Conservation (phyloP, 306 rosid species). For the Dalbergia cochinchinensis region DNA sequence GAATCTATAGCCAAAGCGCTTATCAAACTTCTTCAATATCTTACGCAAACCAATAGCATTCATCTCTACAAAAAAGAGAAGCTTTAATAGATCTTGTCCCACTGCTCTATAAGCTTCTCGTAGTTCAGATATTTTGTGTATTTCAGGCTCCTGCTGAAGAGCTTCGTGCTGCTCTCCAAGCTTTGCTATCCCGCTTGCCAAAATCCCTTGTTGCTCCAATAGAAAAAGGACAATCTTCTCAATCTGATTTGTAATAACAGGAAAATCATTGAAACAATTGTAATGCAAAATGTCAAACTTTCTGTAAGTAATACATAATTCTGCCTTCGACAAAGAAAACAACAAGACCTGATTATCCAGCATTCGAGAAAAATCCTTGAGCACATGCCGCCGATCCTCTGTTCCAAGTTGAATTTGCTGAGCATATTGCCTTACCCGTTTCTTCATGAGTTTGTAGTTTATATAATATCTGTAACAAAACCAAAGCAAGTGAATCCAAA, state of each 20-base stretch:
- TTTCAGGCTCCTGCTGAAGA: slow-evolving; percentile 82
- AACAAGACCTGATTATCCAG: slow-evolving; percentile 85
- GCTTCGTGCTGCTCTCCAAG: slow-evolving; percentile 74
- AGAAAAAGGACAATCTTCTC: slow-evolving; percentile 95
- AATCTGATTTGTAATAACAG: slow-evolving; percentile 64
- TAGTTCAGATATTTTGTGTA: slow-evolving; percentile 70
- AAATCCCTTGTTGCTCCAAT: slow-evolving; percentile 97
- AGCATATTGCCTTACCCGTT: slow-evolving; percentile 80
- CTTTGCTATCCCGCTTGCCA: slow-evolving; percentile 86
- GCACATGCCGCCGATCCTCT: slow-evolving; percentile 82
- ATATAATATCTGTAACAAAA: slow-evolving; percentile 80
- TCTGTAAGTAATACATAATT: slow-evolving; percentile 16
- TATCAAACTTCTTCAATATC: slow-evolving; percentile 97
- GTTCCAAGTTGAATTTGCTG: slow-evolving; percentile 89
- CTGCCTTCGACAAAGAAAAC: slow-evolving; percentile 27
- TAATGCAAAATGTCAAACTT: slow-evolving; percentile 4
- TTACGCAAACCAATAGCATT: slow-evolving; percentile 98
- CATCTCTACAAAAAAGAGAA: slow-evolving; percentile 86
- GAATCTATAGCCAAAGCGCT: slow-evolving; percentile 92
- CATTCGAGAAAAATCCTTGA: slow-evolving; percentile 98
- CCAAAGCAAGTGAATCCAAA: slow-evolving; percentile 31
- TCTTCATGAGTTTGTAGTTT: slow-evolving; percentile 97
- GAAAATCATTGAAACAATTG: slow-evolving; percentile 39
- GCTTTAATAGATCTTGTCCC: slow-evolving; percentile 88
- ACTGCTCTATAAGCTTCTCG: slow-evolving; percentile 85